A percentile compares a stretch with the other conserved stretches of the same genome.
Conservation (phyloP, 2,329 filamentous ascomycete species). For the Pseudocercospora pini-densiflorae region DNA sequence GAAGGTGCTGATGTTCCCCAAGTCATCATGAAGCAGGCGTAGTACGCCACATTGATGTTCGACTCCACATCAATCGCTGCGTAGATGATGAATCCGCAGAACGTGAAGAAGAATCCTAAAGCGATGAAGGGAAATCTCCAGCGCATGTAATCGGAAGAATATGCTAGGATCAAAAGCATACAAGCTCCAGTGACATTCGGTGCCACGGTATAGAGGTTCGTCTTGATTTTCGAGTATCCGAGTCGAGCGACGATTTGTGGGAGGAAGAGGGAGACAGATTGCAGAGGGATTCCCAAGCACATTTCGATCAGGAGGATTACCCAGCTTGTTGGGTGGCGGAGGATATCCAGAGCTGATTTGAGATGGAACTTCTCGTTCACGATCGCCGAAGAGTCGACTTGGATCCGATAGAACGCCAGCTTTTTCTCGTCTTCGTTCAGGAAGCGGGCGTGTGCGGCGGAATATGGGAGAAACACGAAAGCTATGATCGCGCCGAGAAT, state of each 20-base stretch:
- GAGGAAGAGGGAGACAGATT: constrained; percentile 62
- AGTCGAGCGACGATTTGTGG: constrained; percentile 62
- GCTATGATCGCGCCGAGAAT: constrained; percentile 65
- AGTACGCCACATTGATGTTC: constrained; percentile 71
- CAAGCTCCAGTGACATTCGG: constrained; percentile 76
- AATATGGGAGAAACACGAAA: constrained; percentile 70
- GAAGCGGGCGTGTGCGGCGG: constrained; percentile 67
- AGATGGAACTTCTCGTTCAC: constrained; percentile 62
- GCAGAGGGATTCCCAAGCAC: constrained; percentile 63
- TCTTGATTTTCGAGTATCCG: constrained; percentile 63
- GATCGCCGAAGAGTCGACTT: constrained; percentile 71
- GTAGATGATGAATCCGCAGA: constrained; percentile 79
- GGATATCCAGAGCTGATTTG: constrained; percentile 56
- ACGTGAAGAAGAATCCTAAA: constrained; percentile 73
- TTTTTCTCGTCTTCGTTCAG: constrained; percentile 68
- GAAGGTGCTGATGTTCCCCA: constrained; percentile 77
- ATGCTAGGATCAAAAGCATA: constrained; percentile 74
- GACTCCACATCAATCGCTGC: constrained; percentile 67
- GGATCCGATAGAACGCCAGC: constrained; percentile 74
- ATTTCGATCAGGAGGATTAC: constrained; percentile 61
- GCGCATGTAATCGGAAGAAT: constrained; percentile 68
- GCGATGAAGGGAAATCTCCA: constrained; percentile 75
- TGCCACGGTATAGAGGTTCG: constrained; percentile 81
- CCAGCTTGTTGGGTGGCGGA: constrained; percentile 60
- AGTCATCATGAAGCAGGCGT: constrained; percentile 80